phyloP scores from a whole-genome alignment of 805 yeast species.

The Candida bentonensis region DNA sequence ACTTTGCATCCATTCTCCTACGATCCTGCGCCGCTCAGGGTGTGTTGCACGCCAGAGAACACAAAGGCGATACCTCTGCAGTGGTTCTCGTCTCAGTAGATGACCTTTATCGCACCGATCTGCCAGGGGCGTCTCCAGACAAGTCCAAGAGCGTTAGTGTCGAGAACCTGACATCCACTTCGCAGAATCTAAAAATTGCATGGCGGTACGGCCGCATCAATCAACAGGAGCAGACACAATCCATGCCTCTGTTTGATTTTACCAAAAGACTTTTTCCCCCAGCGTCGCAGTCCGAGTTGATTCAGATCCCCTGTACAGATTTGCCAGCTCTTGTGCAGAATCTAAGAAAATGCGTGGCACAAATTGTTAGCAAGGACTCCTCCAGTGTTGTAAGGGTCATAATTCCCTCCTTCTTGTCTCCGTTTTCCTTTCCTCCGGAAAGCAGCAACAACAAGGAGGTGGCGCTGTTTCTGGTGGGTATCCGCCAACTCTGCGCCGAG shows the following conservation, averaged over 20 bases:
- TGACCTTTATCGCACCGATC: conserved; percentile 45
- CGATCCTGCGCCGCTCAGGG: conserved; percentile 71
- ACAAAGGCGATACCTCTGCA: conserved; percentile 28
- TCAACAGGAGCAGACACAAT: conserved; percentile 34
- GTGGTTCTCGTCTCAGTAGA: conserved; percentile 49
- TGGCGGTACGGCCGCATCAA: conserved; percentile 63
- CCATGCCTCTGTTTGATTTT: conserved; percentile 58
- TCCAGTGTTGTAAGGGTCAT: conserved; percentile 39
- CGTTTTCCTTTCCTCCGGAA: conserved; percentile 47
- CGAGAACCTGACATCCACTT: conserved; percentile 35
- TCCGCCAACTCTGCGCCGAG: conserved; percentile 37
- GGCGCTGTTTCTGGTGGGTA: conserved; percentile 42
- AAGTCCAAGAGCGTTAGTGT: conserved; percentile 39
- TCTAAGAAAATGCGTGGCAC: not conserved
- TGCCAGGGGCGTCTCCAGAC: conserved; percentile 71
- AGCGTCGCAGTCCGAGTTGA: conserved; percentile 40
- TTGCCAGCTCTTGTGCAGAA: not conserved
- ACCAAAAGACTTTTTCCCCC: conserved; percentile 58
- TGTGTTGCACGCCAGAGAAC: conserved; percentile 43
- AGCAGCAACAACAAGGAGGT: conserved; percentile 31
- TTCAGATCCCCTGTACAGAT: not conserved
- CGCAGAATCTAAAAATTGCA: conserved; percentile 61
- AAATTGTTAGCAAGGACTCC: not conserved
- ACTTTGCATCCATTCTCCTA: conserved; percentile 54
- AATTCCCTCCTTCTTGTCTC: conserved; percentile 64